These are phyloP conservation scores for Acacia confusa DNA, from an alignment of 306 rosid genomes.

Conservation along the genomic window DNA sequence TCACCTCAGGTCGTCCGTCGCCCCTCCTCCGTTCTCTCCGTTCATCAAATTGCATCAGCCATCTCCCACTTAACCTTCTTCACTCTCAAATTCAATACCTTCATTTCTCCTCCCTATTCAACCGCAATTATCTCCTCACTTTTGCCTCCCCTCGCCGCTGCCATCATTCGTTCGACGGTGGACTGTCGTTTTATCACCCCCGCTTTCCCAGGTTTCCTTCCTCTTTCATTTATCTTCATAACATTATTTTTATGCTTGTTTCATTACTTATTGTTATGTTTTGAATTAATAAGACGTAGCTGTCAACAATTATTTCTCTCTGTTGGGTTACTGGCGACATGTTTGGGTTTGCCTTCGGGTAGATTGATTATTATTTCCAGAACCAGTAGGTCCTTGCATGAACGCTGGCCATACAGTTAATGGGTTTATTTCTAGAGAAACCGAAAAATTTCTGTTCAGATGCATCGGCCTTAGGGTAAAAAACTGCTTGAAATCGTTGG, in stretches of 20 bases:
- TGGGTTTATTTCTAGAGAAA: not conserved
- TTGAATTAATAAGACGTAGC: not conserved
- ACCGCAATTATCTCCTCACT: not conserved
- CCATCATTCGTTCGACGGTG: not conserved
- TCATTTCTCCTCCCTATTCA: not conserved
- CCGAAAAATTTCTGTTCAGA: not conserved
- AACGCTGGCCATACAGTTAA: constrained; percentile 8
- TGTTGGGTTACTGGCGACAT: not conserved
- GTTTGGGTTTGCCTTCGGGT: not conserved
- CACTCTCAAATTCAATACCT: not conserved
- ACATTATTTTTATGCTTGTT: not conserved
- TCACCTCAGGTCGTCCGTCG: not conserved
- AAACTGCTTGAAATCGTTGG: constrained; percentile 23
- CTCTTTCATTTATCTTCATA: not conserved
- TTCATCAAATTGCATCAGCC: not conserved
- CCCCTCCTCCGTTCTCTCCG: not conserved
- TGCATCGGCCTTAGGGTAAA: constrained; percentile 30
- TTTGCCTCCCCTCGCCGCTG: not conserved
- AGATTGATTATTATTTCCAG: constrained; percentile 11
- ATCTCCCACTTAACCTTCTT: not conserved
- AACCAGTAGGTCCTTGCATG: not conserved
- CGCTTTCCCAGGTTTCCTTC: constrained; percentile 3
- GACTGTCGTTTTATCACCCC: constrained; percentile 4
- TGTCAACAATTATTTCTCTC: constrained; percentile 2
- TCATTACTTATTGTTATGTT: not conserved